phyloP scores from a whole-genome alignment of 2,329 filamentous ascomycete genomes.

The Alternaria solani region DNA sequence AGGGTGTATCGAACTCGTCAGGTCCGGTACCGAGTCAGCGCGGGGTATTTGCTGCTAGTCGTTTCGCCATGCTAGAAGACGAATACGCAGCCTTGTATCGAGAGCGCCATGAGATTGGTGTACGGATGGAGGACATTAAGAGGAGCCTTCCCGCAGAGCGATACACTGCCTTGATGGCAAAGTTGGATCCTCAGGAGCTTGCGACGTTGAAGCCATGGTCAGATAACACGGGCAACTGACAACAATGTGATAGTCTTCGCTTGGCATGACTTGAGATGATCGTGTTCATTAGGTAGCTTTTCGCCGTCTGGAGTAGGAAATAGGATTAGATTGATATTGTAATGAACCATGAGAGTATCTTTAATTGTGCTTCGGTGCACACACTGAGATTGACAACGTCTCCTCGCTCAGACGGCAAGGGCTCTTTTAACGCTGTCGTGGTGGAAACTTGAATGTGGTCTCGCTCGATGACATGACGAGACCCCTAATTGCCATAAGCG shows the following conservation, averaged over 20 bases:
- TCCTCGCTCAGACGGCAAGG: too few species aligned
- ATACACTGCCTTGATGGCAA: slow-evolving; percentile 2
- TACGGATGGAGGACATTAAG: neutral
- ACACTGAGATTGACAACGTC: too few species aligned
- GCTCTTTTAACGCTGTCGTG: neutral
- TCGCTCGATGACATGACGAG: neutral
- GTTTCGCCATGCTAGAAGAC: neutral
- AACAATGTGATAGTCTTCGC: neutral
- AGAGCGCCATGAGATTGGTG: neutral
- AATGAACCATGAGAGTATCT: neutral
- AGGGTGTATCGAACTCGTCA: neutral
- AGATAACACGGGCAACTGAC: neutral
- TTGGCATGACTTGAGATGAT: neutral
- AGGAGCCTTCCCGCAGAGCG: neutral
- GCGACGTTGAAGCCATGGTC: neutral
- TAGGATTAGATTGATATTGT: neutral
- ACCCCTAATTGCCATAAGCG: slow-evolving; percentile 5
- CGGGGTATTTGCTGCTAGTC: neutral
- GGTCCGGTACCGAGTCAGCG: neutral
- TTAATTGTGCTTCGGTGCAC: too few species aligned
- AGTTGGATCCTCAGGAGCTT: neutral
- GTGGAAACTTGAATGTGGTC: neutral
- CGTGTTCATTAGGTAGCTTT: neutral
- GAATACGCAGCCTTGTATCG: neutral
- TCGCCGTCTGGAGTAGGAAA: neutral